phyloP scores from a whole-genome alignment of 306 rosid species.

The Glycine latifolia region DNA sequence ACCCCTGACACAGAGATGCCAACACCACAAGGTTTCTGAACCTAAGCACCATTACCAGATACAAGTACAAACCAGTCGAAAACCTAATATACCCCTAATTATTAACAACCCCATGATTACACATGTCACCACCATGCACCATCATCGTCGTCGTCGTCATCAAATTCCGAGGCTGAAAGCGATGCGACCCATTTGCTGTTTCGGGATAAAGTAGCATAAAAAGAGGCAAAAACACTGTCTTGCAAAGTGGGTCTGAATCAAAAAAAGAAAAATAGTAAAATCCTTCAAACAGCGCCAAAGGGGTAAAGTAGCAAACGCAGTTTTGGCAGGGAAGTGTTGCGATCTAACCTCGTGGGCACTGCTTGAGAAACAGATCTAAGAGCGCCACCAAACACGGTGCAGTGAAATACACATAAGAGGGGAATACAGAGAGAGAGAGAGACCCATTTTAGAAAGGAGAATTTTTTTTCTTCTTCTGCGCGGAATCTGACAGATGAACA shows the following conservation, averaged over 20 bases:
- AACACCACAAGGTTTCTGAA: conserved; percentile 31
- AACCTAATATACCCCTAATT: conserved; percentile 46
- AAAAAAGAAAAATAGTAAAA: conserved; percentile 26
- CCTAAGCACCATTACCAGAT: conserved; percentile 47
- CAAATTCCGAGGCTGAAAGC: conserved; percentile 39
- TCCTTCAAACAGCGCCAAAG: conserved; percentile 30
- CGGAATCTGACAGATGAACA: conserved; percentile 18
- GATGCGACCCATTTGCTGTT: conserved; percentile 45
- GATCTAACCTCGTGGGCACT: conserved; percentile 53
- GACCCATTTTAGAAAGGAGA: neutral
- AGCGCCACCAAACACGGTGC: neutral
- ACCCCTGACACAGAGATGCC: conserved; percentile 35
- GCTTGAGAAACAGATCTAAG: conserved; percentile 45
- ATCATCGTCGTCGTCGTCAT: conserved; percentile 43
- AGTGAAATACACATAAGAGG: conserved; percentile 29
- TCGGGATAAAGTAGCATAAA: conserved; percentile 17
- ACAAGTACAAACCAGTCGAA: conserved; percentile 42
- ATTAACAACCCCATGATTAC: conserved; percentile 42
- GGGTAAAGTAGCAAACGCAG: neutral
- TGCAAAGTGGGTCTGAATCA: conserved; percentile 40
- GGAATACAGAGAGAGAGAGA: no score
- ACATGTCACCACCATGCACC: conserved; percentile 49
- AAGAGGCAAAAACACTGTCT: conserved; percentile 35
- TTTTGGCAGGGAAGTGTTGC: conserved; percentile 8
- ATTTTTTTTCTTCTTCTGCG: conserved; percentile 15